Evolutionary conservation across 228 moss, liverwort and hornwort genomes (phyloP), one percentile per base, ranked within the genome.

Genomic region (Sphagnum magellanicum): DNA sequence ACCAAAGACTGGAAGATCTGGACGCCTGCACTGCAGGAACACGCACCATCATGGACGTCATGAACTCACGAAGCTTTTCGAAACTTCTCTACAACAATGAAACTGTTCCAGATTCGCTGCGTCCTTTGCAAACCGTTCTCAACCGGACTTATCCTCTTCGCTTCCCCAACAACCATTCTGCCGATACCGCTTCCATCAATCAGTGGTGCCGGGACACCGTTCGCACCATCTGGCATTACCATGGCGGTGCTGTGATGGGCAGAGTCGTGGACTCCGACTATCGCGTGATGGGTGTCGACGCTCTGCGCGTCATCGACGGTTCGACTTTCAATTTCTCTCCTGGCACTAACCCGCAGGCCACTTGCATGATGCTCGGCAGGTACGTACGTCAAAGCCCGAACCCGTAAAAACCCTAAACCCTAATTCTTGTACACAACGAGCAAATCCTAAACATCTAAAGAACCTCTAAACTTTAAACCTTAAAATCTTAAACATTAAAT

Each of bases 171-270:
- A 84, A 89, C 6, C 12, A 51, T 12, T 84, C 81, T 0, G 50
- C 72, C 5, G 86, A 89, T 50, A 76, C 83, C 0, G 75, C 62
- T 0, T 84, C 84, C 14, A 76, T 94, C 58, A 67, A 68, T 16
- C 84, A 90, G 64, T 94, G 89, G 86, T 94, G 86, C 46, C 59
- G 67, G 0, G 78, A 78, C 16, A 88, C 77, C 0, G 67, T 91
- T 61, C 57, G 70, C n/a, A 91, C 88, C 0, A 81, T 89, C 10
- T 89, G 94, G 89, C 84, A 94, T 70, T 89, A 87, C 60, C 94
- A 94, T 60, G 91, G 91, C 4, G 84, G 88, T 14, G 86, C 86
- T 50, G 48, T 80, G 4, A 64, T 78, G 6, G 81, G 78, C 0
- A 49, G 15, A 0, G 88, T 88, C 0, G 88, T 94, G 1, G 74